Evolutionary conservation across 768 basidiomycete species (phyloP).

Genomic region (Lactarius trivialis): DNA sequence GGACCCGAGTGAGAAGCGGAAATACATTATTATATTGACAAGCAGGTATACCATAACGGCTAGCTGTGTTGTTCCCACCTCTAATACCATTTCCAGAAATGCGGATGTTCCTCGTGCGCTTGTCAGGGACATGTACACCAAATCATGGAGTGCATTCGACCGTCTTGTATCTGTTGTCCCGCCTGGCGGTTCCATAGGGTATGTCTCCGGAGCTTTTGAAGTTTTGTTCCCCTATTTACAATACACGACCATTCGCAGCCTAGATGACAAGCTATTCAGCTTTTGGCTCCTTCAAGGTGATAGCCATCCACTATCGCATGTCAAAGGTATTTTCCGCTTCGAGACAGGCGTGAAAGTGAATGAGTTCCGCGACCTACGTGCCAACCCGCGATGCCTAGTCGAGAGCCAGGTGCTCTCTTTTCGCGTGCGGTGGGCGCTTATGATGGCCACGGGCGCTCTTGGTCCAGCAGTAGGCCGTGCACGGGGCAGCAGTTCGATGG

Average conservation of each 20-base stretch:
- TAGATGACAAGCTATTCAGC: slow-evolving; percentile 87
- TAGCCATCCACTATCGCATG: slow-evolving; percentile 64
- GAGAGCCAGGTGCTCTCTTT: slow-evolving; percentile 78
- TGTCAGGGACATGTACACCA: slow-evolving; percentile 87
- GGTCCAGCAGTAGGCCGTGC: slow-evolving; percentile 36
- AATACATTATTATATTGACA: slow-evolving; percentile 64
- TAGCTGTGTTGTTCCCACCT: neutral
- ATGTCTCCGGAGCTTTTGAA: slow-evolving; percentile 26
- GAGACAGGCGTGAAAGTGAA: slow-evolving; percentile 84
- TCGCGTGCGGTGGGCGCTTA: slow-evolving; percentile 74
- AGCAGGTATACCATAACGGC: slow-evolving; percentile 51
- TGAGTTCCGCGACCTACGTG: slow-evolving; percentile 83
- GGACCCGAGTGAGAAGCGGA: slow-evolving; percentile 62
- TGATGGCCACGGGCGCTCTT: slow-evolving; percentile 62
- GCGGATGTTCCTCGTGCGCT: slow-evolving; percentile 79
- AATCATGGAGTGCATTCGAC: slow-evolving; percentile 90
- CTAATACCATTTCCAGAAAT: slow-evolving; percentile 43
- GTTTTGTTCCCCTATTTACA: slow-evolving; percentile 8
- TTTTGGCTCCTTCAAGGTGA: slow-evolving; percentile 86
- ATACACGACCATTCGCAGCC: slow-evolving; percentile 37
- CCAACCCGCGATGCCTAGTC: slow-evolving; percentile 80
- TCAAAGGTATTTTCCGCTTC: slow-evolving; percentile 82
- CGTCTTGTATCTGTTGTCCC: slow-evolving; percentile 83
- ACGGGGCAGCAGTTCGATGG: slow-evolving; percentile 25
- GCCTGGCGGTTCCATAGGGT: slow-evolving; percentile 88